Evolutionary conservation across 2,329 filamentous ascomycete genomes (phyloP).

Genomic region (Ceratocystis smalleyi): DNA sequence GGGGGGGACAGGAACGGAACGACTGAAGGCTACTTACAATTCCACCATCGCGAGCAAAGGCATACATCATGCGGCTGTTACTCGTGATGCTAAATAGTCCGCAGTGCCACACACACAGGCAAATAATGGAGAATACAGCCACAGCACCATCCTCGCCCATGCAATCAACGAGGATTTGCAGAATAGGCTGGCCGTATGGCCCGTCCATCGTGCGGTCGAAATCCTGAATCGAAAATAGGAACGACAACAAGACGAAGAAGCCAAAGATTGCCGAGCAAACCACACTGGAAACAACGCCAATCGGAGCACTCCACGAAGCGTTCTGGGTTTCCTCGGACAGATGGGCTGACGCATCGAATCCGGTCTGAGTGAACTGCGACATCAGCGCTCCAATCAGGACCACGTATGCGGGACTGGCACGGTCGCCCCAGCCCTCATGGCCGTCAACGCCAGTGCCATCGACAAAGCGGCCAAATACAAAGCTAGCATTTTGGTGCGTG

Average conservation of each 20-base stretch:
- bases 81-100: constrained; percentile 42
- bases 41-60: constrained; percentile 40
- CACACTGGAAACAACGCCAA: constrained; percentile 42
- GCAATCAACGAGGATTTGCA: constrained; percentile 43
- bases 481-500: constrained; percentile 37
- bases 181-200: constrained; percentile 35
- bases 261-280: constrained; percentile 41
- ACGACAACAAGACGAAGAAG: constrained; percentile 42
- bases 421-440: constrained; percentile 35
- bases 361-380: constrained; percentile 35
- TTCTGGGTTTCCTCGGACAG: constrained; percentile 42
- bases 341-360: constrained; percentile 42
- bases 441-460: constrained; percentile 35
- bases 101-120: constrained; percentile 46
- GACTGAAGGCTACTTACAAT: constrained; percentile 24
- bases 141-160: constrained; percentile 41
- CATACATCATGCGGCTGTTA: constrained; percentile 45
- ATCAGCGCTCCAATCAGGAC: constrained; percentile 38
- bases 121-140: constrained; percentile 38
- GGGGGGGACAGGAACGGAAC: too few species aligned
- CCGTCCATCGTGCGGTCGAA: constrained; percentile 33
- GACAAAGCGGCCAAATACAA: constrained; percentile 39
- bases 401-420: constrained; percentile 39
- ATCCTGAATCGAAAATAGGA: constrained; percentile 44
- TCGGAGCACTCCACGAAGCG: constrained; percentile 40